Evolutionary conservation across 1,139 yeast genomes (phyloP), one percentile per base, ranked within the genome.

Genomic region (Blastobotrys buckinghamii): DNA sequence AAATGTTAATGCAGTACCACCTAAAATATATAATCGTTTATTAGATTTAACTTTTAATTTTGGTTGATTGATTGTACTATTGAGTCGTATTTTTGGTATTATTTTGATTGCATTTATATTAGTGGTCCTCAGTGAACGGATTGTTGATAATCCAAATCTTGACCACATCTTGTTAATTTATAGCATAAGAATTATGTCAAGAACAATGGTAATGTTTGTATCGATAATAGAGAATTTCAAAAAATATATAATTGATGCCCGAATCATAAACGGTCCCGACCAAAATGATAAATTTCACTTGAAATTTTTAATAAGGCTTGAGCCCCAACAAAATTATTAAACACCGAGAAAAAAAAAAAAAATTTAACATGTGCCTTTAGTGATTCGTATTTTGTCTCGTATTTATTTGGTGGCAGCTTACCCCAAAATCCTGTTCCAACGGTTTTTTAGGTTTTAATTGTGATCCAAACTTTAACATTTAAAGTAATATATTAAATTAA

Each of bases 1-100:
- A 17, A 50, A 35, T 1, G 44, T 20, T 2, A 26, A 39, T 6
- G 30, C 29, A 1, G 49, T 49, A 10, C 32, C 45, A 6, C 41
- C 46, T 10, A 41, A 8, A 19, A 15, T 26, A 13, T n/a, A 17
- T n/a, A 39, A 9, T 22, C 42, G 32, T 17, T 26, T 16, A 26
- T 27, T 22, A 3, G 39, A 19, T 36, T 12, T 36, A 16, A 27
- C 6, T 22, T 22, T 8, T 13, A 22, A 36, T 36, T n/a, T n/a
- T 8, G 7, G 19, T 13, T 7, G 17, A n/a, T 24, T 36, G 9
- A 13, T 36, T 2, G 5, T 34, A 10, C 22, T 34, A n/a, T 20
- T 36, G 6, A 36, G 13, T 2, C 39, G 39, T 12, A 4, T 12
- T 19, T 3, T n/a, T n/a, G n/a, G n/a, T n/a, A n/a, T 15, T 5